phyloP scores from a whole-genome alignment of 495 filamentous ascomycete species.

The Elasticomyces elasticus region DNA sequence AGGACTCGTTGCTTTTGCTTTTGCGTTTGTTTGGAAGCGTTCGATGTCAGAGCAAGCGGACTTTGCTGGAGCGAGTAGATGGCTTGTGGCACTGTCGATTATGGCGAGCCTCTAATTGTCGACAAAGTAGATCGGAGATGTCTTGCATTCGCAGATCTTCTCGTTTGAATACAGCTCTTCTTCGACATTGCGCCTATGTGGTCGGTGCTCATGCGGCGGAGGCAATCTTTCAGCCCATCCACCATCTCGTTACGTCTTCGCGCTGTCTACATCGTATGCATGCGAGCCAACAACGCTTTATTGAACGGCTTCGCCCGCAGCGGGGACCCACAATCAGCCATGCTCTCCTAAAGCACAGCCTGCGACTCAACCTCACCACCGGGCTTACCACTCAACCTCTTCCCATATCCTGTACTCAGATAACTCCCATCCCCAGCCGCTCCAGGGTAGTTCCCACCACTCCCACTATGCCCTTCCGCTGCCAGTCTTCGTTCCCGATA shows the following conservation, averaged over 20 bases:
- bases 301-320: background rate
- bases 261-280: background rate
- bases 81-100: too few relatives aligned
- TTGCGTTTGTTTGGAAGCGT: too few relatives aligned
- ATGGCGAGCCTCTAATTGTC: too few relatives aligned
- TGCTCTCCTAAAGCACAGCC: background rate
- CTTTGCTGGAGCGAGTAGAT: too few relatives aligned
- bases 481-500: constrained; percentile 19
- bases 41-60: too few relatives aligned
- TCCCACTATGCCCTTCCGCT: constrained; percentile 19
- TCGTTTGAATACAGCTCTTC: too few relatives aligned
- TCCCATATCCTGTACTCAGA: constrained; percentile 19
- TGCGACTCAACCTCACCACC: background rate
- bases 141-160: too few relatives aligned
- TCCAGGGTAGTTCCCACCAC: constrained; percentile 23
- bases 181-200: too few relatives aligned
- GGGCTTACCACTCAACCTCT: background rate
- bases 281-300: background rate
- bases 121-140: too few relatives aligned
- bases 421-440: constrained; percentile 18
- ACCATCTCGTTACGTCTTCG: background rate
- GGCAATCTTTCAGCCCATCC: too few relatives aligned
- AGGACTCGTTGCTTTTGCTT: too few relatives aligned
- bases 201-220: too few relatives aligned
- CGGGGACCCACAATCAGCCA: background rate